Evolutionary conservation across 1,284 basidiomycete genomes (phyloP).

Genomic region (Heterobasidion occidentale): DNA sequence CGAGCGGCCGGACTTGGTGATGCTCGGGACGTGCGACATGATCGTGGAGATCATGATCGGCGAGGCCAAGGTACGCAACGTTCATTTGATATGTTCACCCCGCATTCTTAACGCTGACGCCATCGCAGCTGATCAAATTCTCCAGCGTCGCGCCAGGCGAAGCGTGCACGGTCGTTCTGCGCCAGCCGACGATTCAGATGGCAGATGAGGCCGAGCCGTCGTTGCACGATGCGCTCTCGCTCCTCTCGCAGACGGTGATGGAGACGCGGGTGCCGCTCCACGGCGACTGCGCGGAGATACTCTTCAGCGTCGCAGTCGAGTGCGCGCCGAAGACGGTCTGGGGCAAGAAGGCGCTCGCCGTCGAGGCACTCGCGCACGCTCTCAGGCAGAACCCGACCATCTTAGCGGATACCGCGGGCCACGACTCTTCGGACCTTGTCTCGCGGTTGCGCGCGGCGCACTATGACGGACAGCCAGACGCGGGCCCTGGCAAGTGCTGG

Average conservation of each 20-base stretch:
- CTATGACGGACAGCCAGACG: constrained; percentile 80
- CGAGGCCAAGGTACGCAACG: constrained; percentile 78
- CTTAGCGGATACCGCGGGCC: constrained; percentile 95
- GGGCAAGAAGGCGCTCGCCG: constrained; percentile 95
- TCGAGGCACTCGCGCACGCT: constrained; percentile 86
- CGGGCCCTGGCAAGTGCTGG: constrained; percentile 69
- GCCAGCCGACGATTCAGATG: constrained; percentile 98
- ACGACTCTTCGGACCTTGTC: constrained; percentile 95
- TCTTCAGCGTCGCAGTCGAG: constrained; percentile 94
- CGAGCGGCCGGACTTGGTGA: constrained; percentile 89
- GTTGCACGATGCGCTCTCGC: constrained; percentile 94
- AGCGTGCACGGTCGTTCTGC: constrained; percentile 97
- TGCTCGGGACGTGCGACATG: constrained; percentile 87
- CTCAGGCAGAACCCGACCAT: constrained; percentile 95
- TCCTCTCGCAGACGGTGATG: constrained; percentile 95
- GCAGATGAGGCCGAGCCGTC: constrained; percentile 98
- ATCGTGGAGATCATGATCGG: constrained; percentile 99
- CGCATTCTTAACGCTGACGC: background rate
- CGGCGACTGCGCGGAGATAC: constrained; percentile 96
- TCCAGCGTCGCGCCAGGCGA: constrained; percentile 97
- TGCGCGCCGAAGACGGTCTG: constrained; percentile 79
- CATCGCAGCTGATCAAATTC: constrained; percentile 93
- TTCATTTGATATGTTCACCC: background rate
- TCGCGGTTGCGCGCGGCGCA: constrained; percentile 88
- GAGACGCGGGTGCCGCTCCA: constrained; percentile 93